These are phyloP conservation scores for Colletotrichum scovillei DNA, from an alignment of 2,329 filamentous ascomycete genomes.

Conservation along the genomic window DNA sequence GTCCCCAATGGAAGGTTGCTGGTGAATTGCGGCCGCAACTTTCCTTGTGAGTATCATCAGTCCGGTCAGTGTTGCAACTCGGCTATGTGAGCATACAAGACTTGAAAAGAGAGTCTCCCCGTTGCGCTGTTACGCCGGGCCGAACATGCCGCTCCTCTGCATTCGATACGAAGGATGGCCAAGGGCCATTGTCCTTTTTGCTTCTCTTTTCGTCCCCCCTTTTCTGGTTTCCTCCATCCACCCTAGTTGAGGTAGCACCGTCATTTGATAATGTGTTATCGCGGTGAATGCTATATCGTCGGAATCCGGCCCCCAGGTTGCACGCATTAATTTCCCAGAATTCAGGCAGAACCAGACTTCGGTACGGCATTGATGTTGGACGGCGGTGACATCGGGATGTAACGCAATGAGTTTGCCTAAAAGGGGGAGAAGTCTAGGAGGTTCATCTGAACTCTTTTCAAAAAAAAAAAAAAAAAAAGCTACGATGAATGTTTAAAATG, in stretches of 20 bases:
- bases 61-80: neutral
- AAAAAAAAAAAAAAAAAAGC: too few relatives aligned
- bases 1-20: neutral
- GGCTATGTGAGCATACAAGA: too few relatives aligned
- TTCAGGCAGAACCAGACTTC: neutral
- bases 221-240: neutral
- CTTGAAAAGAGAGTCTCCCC: neutral
- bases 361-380: neutral
- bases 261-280: neutral
- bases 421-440: neutral
- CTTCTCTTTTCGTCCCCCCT: neutral
- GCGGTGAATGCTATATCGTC: neutral
- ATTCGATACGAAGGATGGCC: neutral
- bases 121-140: too few relatives aligned
- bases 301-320: neutral
- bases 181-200: neutral
- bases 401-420: neutral
- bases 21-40: too few relatives aligned
- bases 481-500: too few relatives aligned
- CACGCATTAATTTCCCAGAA: neutral
- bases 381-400: neutral
- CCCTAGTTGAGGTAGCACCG: neutral
- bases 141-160: neutral
- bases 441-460: neutral
- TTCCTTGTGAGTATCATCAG: neutral